Base-by-base conservation (phyloP, 2,329 filamentous ascomycete genomes). In the Aspergillus unguis region DNA sequence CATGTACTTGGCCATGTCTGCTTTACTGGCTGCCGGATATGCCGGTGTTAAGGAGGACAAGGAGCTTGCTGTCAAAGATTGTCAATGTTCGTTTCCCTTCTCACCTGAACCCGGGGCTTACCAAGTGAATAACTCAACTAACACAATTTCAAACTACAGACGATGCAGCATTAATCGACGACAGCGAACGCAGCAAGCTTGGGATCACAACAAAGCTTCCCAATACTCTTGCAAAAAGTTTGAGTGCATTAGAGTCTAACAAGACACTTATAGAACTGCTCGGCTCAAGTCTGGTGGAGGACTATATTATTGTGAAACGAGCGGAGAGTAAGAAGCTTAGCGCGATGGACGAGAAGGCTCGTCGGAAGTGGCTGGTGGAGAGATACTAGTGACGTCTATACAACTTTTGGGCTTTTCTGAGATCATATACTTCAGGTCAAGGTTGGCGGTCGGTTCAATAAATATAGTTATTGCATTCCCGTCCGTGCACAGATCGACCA, bases 1-100 rank as follows among this genome's bases (percentile, higher is more conserved):
- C 64, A 82, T 85, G 49, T 95, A 94, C 65, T 70, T 95, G 1
- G 86, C 82, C 0, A 67, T 88, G 17, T 78, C 80, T 0, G 84
- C 82, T 0, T 65, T 90, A 0, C 63, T 90, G 0, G 77, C 76
- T 0, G 81, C 82, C 0, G 87, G 87, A 0, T 69, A 80, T 0
- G 56, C 77, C 1, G 87, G 87, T 0, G 59, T 89, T 2, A 53
- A 63, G 5, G 50, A 59, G 28, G 55, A 61, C 1, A 44, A 58
- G 28, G 45, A 57, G 3, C 57, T 74, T 25, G 62, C 58, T 2
- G 50, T 64, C 31, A 59, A 66, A 45, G 70, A 74, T 50, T 74
- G 71, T 53, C 43, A 50, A 32, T 61, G 66, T 70, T 59, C 53
- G 65, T 56, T 32, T n/a, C n/a, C 41, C 1, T 17, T 3, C 17